Conservation (phyloP, 176 grass and related monocot genomes). For the Guadua angustifolia region DNA sequence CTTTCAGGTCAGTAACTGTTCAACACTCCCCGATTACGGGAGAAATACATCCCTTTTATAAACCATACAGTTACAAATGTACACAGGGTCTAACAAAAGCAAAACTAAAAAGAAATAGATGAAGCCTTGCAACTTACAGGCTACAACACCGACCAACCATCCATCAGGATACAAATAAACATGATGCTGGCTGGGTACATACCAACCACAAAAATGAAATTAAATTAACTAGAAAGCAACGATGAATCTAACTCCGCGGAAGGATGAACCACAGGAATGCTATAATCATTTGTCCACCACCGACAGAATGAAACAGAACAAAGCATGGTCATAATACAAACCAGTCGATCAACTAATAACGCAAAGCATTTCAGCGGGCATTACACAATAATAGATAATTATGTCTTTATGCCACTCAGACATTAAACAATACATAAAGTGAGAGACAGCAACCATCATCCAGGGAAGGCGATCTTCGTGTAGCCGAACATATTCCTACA, state of each 20-base stretch:
- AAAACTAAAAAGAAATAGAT: not conserved
- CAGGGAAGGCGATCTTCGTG: slow-evolving; percentile 21
- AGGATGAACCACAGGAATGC: not conserved
- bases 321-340: not conserved
- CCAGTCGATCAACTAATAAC: not conserved
- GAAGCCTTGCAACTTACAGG: not conserved
- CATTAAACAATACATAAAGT: slow-evolving; percentile 17
- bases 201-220: not conserved
- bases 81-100: not conserved
- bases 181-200: not conserved
- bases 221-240: not conserved
- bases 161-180: not conserved
- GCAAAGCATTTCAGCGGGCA: not conserved
- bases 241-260: not conserved
- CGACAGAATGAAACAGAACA: slow-evolving; percentile 1
- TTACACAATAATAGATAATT: slow-evolving; percentile 31
- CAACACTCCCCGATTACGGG: not conserved
- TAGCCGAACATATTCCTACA: slow-evolving; percentile 29
- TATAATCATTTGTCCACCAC: not conserved
- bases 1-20: not conserved
- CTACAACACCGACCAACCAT: not conserved
- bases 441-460: slow-evolving; percentile 37
- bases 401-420: slow-evolving; percentile 9
- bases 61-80: not conserved
- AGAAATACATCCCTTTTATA: not conserved